Conservation (phyloP, 2,329 filamentous ascomycete genomes). For the Verticillium longisporum region DNA sequence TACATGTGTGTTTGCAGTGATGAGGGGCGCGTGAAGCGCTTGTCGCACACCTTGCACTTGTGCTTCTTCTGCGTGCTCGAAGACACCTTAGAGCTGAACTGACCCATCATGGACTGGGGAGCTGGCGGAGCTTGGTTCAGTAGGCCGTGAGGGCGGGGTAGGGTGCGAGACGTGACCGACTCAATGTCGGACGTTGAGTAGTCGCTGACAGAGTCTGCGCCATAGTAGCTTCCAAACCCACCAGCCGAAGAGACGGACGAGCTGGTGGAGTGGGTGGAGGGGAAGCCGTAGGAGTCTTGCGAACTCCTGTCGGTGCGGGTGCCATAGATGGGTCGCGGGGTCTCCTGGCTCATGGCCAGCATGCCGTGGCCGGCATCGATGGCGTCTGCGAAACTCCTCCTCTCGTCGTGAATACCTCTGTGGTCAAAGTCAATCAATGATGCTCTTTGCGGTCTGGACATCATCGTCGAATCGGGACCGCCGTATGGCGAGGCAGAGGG, state of each 20-base stretch:
- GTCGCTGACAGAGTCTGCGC: constrained; percentile 82
- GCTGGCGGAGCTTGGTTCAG: constrained; percentile 65
- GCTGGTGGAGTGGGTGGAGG: constrained; percentile 72
- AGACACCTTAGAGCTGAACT: constrained; percentile 94
- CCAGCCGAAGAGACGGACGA: constrained; percentile 92
- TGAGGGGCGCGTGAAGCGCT: constrained; percentile 90
- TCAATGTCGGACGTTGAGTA: constrained; percentile 93
- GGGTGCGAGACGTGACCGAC: constrained; percentile 69
- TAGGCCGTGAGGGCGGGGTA: constrained; percentile 67
- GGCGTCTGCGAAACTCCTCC: constrained; percentile 76
- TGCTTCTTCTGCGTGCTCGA: constrained; percentile 98
- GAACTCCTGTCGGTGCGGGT: constrained; percentile 62
- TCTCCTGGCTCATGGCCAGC: constrained; percentile 93
- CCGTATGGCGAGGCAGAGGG: background rate
- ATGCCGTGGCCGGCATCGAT: constrained; percentile 91
- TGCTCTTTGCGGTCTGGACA: constrained; percentile 49
- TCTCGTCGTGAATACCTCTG: constrained; percentile 38
- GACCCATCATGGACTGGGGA: constrained; percentile 96
- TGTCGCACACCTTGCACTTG: constrained; percentile 98
- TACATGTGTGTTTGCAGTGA: constrained; percentile 98
- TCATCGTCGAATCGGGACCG: constrained; percentile 20
- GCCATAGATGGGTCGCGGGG: constrained; percentile 83
- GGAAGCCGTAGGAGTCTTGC: constrained; percentile 85
- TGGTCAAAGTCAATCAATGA: constrained; percentile 56
- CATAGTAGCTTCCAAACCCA: constrained; percentile 76